Evolutionary conservation across 768 basidiomycete genomes (phyloP).

Genomic region (Cyclocybe aegerita): DNA sequence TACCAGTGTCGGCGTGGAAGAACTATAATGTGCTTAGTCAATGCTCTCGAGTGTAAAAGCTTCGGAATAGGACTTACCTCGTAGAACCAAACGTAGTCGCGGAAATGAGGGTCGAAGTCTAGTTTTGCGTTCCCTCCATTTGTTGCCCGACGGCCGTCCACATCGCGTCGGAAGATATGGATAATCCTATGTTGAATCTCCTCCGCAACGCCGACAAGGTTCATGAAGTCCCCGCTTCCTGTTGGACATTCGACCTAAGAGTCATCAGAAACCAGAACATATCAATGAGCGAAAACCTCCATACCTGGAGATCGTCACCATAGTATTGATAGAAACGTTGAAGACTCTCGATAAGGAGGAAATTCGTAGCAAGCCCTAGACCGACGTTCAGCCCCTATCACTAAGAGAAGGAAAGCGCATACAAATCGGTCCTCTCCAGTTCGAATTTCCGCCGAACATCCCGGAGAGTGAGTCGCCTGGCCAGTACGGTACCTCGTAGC

Average conservation of each 20-base stretch:
- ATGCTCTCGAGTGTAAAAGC: not conserved
- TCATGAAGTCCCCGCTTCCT: slow-evolving; percentile 97
- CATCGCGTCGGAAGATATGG: slow-evolving; percentile 95
- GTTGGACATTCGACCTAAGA: slow-evolving; percentile 88
- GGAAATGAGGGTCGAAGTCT: slow-evolving; percentile 92
- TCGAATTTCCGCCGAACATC: slow-evolving; percentile 99
- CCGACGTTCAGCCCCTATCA: slow-evolving; percentile 1
- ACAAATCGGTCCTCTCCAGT: slow-evolving; percentile 94
- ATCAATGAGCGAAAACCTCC: not conserved
- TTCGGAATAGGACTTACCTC: slow-evolving; percentile 52
- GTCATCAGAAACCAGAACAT: not conserved
- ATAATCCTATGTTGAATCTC: slow-evolving; percentile 99
- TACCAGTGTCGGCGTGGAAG: slow-evolving; percentile 93
- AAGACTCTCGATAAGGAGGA: slow-evolving; percentile 91
- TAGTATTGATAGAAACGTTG: slow-evolving; percentile 99
- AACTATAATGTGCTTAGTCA: slow-evolving; percentile 47
- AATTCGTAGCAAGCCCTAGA: slow-evolving; percentile 93
- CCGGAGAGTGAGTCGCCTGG: slow-evolving; percentile 96
- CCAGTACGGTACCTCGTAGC: slow-evolving; percentile 95
- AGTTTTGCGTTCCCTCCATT: slow-evolving; percentile 89
- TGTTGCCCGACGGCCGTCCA: slow-evolving; percentile 81
- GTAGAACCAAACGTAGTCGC: slow-evolving; percentile 96
- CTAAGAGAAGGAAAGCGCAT: slow-evolving; percentile 19
- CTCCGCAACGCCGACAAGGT: slow-evolving; percentile 89
- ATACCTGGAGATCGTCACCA: slow-evolving; percentile 79